phyloP scores from a whole-genome alignment of 2,329 filamentous ascomycete species.

The Fusarium lateritium region DNA sequence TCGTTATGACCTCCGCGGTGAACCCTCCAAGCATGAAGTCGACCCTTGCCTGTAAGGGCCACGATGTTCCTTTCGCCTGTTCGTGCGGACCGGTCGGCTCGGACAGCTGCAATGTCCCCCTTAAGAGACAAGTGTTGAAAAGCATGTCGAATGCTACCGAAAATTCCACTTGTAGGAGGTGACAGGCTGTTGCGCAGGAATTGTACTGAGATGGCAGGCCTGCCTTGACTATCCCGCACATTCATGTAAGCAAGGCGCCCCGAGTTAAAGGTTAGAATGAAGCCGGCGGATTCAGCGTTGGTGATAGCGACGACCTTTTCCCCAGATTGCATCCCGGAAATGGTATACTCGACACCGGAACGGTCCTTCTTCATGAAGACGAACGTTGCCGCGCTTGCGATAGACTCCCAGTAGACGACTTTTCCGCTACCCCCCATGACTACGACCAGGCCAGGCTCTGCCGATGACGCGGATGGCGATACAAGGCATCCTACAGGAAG shows the following conservation, averaged over 20 bases:
- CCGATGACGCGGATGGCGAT: conserved; percentile 81
- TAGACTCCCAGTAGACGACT: conserved; percentile 95
- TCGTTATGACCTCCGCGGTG: conserved; percentile 89
- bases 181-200: conserved; percentile 77
- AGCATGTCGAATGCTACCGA: conserved; percentile 85
- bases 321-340: conserved; percentile 82
- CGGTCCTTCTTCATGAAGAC: conserved; percentile 87
- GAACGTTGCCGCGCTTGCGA: conserved; percentile 88
- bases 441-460: conserved; percentile 88
- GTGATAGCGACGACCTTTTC: conserved; percentile 84
- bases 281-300: conserved; percentile 87
- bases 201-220: conserved; percentile 83
- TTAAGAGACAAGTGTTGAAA: conserved; percentile 79
- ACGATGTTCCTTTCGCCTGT: conserved; percentile 90
- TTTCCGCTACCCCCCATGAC: conserved; percentile 87
- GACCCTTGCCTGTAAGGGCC: conserved; percentile 81
- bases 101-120: conserved; percentile 85
- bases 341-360: conserved; percentile 81
- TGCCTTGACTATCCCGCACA: conserved; percentile 88
- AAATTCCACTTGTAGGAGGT: conserved; percentile 74
- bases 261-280: conserved; percentile 86
- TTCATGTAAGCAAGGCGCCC: conserved; percentile 90
- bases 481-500: conserved; percentile 88
- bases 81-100: conserved; percentile 77
- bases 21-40: conserved; percentile 88